Evolutionary conservation across 2,329 filamentous ascomycete species (phyloP).

Genomic region (Cryphonectria nitschkei): DNA sequence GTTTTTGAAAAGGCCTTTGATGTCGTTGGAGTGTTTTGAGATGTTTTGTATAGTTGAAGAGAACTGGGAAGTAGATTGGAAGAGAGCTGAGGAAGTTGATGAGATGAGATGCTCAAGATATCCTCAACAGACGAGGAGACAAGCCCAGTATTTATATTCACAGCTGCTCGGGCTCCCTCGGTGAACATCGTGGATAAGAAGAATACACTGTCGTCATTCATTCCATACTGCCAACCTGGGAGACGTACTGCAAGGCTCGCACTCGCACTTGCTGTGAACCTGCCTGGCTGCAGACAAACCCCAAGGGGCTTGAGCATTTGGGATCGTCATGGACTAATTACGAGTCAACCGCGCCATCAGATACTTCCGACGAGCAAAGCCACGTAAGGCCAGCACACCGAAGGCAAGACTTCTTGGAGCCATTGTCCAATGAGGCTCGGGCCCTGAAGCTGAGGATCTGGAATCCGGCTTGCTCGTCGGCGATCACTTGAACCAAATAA

Average conservation of each 20-base stretch:
- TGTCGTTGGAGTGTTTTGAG: background rate
- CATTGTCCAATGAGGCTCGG: constrained; percentile 2
- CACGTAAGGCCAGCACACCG: background rate
- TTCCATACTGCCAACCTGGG: background rate
- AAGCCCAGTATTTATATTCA: background rate
- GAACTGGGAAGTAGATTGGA: background rate
- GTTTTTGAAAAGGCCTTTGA: background rate
- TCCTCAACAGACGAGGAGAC: background rate
- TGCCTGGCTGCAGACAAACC: background rate
- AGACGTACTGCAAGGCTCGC: background rate
- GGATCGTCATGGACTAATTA: constrained; percentile 5
- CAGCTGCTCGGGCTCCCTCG: background rate
- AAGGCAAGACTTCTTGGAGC: background rate
- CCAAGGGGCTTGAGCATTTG: background rate
- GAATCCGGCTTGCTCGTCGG: background rate
- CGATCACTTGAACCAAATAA: background rate
- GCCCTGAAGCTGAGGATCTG: background rate
- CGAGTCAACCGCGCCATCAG: background rate
- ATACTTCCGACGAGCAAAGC: background rate
- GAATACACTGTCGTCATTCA: constrained; percentile 3
- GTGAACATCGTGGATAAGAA: background rate
- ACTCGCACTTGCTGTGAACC: background rate
- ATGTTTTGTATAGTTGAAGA: background rate
- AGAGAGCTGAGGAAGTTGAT: background rate
- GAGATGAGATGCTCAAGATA: background rate